phyloP scores from a whole-genome alignment of 1,284 basidiomycete species.

The Ganoderma sinense region DNA sequence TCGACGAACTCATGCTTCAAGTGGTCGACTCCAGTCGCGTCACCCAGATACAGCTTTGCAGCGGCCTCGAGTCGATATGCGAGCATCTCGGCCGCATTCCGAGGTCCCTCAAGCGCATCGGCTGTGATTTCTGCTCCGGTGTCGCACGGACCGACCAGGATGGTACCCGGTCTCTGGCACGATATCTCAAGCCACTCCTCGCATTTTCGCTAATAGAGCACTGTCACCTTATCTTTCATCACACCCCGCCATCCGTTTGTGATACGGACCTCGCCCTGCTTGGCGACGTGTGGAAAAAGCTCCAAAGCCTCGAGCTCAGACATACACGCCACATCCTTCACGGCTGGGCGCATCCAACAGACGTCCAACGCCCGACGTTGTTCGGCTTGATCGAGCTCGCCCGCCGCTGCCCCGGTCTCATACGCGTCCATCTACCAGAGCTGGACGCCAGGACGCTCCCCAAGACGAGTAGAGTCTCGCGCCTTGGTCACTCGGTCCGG shows the following conservation, averaged over 20 bases:
- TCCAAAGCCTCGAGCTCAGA: neutral
- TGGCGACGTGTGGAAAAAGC: neutral
- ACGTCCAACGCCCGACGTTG: neutral
- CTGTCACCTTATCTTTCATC: neutral
- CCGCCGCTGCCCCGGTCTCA: neutral
- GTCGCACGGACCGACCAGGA: neutral
- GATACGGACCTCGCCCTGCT: neutral
- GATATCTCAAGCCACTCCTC: neutral
- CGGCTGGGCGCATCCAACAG: neutral
- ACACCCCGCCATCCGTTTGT: neutral
- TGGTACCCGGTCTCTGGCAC: neutral
- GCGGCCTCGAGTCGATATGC: neutral
- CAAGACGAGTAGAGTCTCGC: neutral
- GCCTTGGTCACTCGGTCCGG: neutral
- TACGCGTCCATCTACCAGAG: neutral
- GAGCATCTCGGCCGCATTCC: neutral
- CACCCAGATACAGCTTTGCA: neutral
- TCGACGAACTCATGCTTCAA: neutral
- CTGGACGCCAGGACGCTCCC: neutral
- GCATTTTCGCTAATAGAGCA: neutral
- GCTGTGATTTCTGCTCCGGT: neutral
- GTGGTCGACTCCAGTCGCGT: neutral
- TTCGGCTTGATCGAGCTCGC: neutral
- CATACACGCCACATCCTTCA: neutral
- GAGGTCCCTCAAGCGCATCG: neutral